Conservation (phyloP, 2,329 filamentous ascomycete species). For the Didymellaceae sp. region DNA sequence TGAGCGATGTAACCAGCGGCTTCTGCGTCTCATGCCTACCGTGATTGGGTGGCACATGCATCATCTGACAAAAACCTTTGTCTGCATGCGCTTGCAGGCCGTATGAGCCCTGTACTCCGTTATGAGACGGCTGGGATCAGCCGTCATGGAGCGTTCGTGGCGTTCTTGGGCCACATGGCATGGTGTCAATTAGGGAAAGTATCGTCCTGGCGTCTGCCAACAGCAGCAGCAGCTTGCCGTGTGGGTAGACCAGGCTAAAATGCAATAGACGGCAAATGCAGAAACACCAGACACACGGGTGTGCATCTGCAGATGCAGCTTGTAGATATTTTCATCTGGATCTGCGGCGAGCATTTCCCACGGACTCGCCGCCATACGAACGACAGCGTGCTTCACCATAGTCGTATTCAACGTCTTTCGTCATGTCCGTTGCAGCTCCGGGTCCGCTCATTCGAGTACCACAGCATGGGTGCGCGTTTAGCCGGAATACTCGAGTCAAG, state of each 20-base stretch:
- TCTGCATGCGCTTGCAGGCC: constrained; percentile 8
- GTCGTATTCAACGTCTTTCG: background rate
- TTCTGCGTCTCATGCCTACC: constrained; percentile 16
- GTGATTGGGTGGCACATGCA: constrained; percentile 15
- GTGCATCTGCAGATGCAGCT: background rate
- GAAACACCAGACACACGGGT: background rate
- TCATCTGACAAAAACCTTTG: constrained; percentile 19
- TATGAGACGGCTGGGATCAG: background rate
- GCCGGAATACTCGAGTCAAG: background rate
- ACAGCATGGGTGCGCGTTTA: constrained; percentile 12
- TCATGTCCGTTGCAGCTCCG: constrained; percentile 1
- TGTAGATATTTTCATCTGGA: background rate
- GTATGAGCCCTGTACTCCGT: constrained; percentile 4
- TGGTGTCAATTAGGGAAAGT: background rate
- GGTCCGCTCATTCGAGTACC: background rate
- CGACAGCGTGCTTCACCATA: background rate
- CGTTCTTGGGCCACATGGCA: constrained; percentile 13
- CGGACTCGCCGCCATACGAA: background rate
- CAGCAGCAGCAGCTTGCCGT: too few species aligned
- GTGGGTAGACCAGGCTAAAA: background rate
- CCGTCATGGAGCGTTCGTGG: constrained; percentile 5
- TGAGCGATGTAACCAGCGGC: constrained; percentile 1
- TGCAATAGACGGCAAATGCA: background rate
- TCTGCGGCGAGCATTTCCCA: background rate
- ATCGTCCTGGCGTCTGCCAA: background rate